phyloP scores from a whole-genome alignment of 129 eudicot genomes.

The Deinandra increscens region DNA sequence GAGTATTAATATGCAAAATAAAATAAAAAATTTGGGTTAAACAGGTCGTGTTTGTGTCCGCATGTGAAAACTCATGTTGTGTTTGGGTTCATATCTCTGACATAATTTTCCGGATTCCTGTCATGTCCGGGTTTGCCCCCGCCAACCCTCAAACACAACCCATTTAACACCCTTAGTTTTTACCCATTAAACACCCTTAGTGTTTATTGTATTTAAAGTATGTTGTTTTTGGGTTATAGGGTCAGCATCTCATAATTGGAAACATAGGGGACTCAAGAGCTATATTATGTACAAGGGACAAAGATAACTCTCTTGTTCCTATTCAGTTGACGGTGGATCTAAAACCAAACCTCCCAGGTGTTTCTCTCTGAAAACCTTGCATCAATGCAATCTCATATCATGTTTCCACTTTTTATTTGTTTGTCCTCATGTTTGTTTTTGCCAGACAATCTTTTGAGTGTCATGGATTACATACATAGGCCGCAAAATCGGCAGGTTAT shows the following conservation, averaged over 20 bases:
- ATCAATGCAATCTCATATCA: background rate
- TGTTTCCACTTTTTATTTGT: background rate
- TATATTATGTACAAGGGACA: conserved; percentile 59
- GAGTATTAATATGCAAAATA: too few species aligned
- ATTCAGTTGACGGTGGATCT: conserved; percentile 81
- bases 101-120: background rate
- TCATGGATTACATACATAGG: background rate
- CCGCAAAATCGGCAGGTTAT: background rate
- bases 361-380: conserved; percentile 2
- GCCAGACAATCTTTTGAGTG: background rate
- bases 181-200: too few species aligned
- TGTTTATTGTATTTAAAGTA: background rate
- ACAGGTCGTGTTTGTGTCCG: too few species aligned
- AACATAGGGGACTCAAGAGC: conserved; percentile 87
- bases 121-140: background rate
- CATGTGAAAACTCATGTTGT: too few species aligned
- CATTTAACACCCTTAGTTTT: background rate
- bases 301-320: conserved; percentile 47
- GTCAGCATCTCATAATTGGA: conserved; percentile 75
- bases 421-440: background rate
- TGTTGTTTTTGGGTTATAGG: conserved; percentile 36
- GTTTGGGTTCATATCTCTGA: too few species aligned
- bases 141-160: background rate
- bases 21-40: too few species aligned
- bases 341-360: conserved; percentile 82